Conservation (phyloP, 345 rosid species). For the Gossypium turneri region DNA sequence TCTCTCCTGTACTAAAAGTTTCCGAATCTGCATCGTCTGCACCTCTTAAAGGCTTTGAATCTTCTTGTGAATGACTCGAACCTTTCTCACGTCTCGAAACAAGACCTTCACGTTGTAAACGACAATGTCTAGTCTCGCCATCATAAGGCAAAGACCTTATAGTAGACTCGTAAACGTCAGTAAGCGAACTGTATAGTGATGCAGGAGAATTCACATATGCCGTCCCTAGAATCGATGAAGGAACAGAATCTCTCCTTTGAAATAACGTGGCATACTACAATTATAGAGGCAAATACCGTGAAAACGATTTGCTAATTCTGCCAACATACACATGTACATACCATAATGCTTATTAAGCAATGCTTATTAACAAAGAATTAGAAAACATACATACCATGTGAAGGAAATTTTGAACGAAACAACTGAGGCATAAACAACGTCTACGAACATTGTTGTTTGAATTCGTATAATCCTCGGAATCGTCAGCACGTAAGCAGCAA, state of each 20-base stretch:
- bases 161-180: conserved; percentile 82
- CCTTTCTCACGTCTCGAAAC: conserved; percentile 75
- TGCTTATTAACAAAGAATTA: conserved; percentile 3
- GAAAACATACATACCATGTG: conserved; percentile 45
- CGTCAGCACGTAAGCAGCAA: conserved; percentile 69
- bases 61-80: conserved; percentile 75
- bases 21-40: conserved; percentile 55
- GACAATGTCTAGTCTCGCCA: conserved; percentile 54
- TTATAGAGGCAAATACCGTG: background rate
- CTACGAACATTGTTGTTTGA: conserved; percentile 63
- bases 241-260: conserved; percentile 74
- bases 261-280: conserved; percentile 64
- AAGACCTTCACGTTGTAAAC: conserved; percentile 11
- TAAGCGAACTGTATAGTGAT: conserved; percentile 72
- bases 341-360: conserved; percentile 9
- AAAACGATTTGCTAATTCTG: background rate
- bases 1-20: conserved; percentile 47
- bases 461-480: conserved; percentile 70
- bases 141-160: conserved; percentile 96
- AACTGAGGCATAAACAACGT: conserved; percentile 72
- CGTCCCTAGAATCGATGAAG: conserved; percentile 73
- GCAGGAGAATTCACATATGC: conserved; percentile 57
- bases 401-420: conserved; percentile 71
- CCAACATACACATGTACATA: background rate
- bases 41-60: conserved; percentile 74